Conservation (phyloP, 495 filamentous ascomycete species). For the Penicillium nucicola region DNA sequence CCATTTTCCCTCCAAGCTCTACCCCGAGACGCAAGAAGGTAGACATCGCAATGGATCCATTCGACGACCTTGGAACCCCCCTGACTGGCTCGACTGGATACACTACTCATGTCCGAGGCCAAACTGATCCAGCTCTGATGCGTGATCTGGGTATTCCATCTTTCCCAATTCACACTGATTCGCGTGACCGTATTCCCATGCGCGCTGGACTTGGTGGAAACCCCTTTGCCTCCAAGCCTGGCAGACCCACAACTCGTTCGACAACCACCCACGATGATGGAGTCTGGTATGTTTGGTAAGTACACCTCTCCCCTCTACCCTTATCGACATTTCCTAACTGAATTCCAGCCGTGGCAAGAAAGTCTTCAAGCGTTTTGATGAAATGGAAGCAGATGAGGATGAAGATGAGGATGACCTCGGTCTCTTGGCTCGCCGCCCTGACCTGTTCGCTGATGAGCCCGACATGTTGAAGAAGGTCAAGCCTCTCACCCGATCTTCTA, state of each 20-base stretch:
- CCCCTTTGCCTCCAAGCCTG: slow-evolving; percentile 53
- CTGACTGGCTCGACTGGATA: too few relatives aligned
- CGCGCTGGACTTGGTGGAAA: slow-evolving; percentile 64
- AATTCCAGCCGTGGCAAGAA: slow-evolving; percentile 79
- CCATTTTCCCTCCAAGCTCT: slow-evolving; percentile 63
- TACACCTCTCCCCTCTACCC: slow-evolving; percentile 16
- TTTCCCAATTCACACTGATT: slow-evolving; percentile 87
- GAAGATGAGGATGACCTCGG: slow-evolving; percentile 50
- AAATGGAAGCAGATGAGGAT: slow-evolving; percentile 39
- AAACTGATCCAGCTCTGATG: slow-evolving; percentile 32
- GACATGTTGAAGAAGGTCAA: slow-evolving; percentile 33
- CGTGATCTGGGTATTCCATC: slow-evolving; percentile 14
- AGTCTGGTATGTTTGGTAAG: slow-evolving; percentile 85
- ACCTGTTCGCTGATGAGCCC: slow-evolving; percentile 32
- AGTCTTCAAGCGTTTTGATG: slow-evolving; percentile 61
- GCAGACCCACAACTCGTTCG: slow-evolving; percentile 7
- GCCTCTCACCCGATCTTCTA: slow-evolving; percentile 65
- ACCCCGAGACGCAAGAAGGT: slow-evolving; percentile 29
- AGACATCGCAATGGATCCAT: slow-evolving; percentile 60
- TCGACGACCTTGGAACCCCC: background rate
- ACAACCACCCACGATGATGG: slow-evolving; percentile 61
- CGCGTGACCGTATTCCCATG: slow-evolving; percentile 78
- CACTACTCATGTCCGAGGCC: slow-evolving; percentile 45
- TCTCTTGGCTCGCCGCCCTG: slow-evolving; percentile 35
- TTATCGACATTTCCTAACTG: slow-evolving; percentile 21